Evolutionary conservation across 352 stramenopile genomes (phyloP), one percentile per base, ranked within the genome.

Genomic region (Blastocystis sp.): DNA sequence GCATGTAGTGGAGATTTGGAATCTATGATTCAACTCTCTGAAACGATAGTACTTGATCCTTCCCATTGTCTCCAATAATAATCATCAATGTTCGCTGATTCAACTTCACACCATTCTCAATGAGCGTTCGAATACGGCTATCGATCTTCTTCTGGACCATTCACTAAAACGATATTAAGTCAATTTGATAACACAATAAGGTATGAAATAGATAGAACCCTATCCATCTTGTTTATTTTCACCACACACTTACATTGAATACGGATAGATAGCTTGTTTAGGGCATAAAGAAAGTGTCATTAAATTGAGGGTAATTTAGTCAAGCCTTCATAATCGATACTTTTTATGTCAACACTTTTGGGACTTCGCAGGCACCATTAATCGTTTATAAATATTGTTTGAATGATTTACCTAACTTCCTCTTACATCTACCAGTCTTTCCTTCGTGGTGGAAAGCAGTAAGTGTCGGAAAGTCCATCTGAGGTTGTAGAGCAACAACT

Each of bases 111-210:
- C 95, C 95, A 91, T 98, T 97, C 90, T 98, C 95, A 81, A 99
- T 95, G 90, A 99, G 94, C 80, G 95, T 97, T 81, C 96, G 95
- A 87, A 99, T 96, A 88, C 97, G 94, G 89, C 96, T 94, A 92
- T 99, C 97, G 69, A 99, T 94, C 91, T 98, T 98, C 93, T 99
- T 99, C 91, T 97, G 97, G 53, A 99, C 96, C 96, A 99, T 99
- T 59, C 22, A n/a, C 78, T 79, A 79, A 9, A 78, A 58, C 15
- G 42, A 69, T n/a, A 35, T 19, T 78, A 27, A 78, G 35, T 57
- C 56, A 62, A 3, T 48, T 48, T 48, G 40, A 9, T 9, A 48
- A 48, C 9, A 2, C 40, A 48, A 48, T 48, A 48, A 48, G 40
- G 9, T 9, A 48, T 9, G 9, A 48, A 48, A 48, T 48, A 9